Evolutionary conservation across 257 asterid genomes (phyloP).

Genomic region (Cynanchum wilfordii): DNA sequence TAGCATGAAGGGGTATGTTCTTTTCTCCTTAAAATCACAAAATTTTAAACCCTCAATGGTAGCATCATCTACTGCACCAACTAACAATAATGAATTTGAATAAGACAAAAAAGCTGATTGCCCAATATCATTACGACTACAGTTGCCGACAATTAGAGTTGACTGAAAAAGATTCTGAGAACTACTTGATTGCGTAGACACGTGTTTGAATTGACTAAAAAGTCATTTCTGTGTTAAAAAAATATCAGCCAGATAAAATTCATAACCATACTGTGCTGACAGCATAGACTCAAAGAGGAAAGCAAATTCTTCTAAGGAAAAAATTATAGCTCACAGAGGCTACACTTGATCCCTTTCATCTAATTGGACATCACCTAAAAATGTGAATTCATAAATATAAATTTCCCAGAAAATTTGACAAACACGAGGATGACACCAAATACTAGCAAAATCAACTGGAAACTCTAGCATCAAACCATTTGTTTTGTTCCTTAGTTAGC

Average conservation of each 20-base stretch:
- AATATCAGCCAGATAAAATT: background rate
- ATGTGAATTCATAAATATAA: background rate
- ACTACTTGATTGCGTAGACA: background rate
- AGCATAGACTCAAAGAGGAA: background rate
- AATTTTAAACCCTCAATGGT: background rate
- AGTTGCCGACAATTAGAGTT: slow-evolving; percentile 6
- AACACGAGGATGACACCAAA: background rate
- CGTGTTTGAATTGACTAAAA: background rate
- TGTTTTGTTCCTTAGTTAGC: no score
- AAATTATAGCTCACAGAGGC: background rate
- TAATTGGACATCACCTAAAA: background rate
- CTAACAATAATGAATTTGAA: background rate
- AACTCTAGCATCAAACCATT: background rate
- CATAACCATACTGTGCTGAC: background rate
- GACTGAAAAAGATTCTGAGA: background rate
- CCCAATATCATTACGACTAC: background rate
- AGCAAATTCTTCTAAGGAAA: background rate
- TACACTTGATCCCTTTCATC: background rate
- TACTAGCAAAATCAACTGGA: background rate
- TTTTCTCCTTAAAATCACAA: no score
- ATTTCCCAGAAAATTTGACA: background rate
- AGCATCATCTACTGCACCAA: background rate
- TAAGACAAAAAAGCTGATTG: background rate
- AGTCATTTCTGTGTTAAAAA: background rate
- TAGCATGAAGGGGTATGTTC: background rate